phyloP scores from a whole-genome alignment of 2,329 filamentous ascomycete genomes.

The Neopestalotiopsis clavispora region DNA sequence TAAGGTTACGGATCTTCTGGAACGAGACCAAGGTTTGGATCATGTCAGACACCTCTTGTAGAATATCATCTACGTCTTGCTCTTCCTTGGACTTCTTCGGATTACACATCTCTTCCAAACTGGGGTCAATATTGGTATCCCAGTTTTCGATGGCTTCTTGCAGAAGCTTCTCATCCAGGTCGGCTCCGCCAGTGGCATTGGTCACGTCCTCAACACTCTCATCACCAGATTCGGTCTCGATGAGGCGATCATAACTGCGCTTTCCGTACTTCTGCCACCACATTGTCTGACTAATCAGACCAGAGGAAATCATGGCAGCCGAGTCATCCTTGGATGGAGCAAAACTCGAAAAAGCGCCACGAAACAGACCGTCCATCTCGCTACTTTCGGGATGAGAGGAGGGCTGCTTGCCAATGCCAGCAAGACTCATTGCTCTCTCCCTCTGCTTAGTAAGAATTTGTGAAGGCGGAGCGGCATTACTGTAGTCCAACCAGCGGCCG shows the following conservation, averaged over 20 bases:
- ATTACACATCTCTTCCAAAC: slow-evolving; percentile 57
- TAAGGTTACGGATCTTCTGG: slow-evolving; percentile 78
- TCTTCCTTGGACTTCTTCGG: slow-evolving; percentile 56
- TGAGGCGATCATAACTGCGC: slow-evolving; percentile 67
- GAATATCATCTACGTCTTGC: slow-evolving; percentile 69
- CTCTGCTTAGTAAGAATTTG: slow-evolving; percentile 68
- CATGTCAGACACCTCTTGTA: slow-evolving; percentile 76
- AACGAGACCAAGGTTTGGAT: slow-evolving; percentile 79
- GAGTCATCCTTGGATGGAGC: slow-evolving; percentile 78
- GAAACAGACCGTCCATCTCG: slow-evolving; percentile 76
- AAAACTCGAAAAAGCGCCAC: slow-evolving; percentile 80
- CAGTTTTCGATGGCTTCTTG: slow-evolving; percentile 62
- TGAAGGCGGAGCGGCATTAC: slow-evolving; percentile 63
- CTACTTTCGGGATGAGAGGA: slow-evolving; percentile 62
- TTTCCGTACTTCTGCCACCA: slow-evolving; percentile 80
- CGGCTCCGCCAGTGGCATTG: slow-evolving; percentile 34
- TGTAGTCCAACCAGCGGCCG: slow-evolving; percentile 74
- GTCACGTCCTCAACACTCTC: slow-evolving; percentile 39
- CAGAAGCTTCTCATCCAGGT: slow-evolving; percentile 56
- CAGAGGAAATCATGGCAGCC: slow-evolving; percentile 70
- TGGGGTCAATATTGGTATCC: slow-evolving; percentile 65
- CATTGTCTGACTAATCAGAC: slow-evolving; percentile 65
- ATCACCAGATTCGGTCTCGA: slow-evolving; percentile 53
- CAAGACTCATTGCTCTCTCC: slow-evolving; percentile 72
- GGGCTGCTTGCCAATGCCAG: slow-evolving; percentile 59